Base-by-base conservation (phyloP, 352 stramenopile genomes). In the Pythium vanterpoolii region DNA sequence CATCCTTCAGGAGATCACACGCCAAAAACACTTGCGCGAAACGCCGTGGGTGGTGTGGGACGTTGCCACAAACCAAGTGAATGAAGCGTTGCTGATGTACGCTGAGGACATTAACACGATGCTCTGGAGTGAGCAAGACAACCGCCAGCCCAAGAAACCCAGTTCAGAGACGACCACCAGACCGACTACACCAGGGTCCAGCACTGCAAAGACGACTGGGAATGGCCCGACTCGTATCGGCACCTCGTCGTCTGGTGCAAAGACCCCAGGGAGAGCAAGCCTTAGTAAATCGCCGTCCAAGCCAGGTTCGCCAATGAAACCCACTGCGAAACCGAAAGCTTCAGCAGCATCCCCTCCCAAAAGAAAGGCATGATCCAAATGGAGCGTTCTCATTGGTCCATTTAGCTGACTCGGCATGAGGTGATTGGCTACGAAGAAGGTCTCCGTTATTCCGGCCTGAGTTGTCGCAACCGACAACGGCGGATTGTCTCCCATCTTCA, bases 21-120 rank as follows among this genome's bases (percentile, higher is more conserved):
- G 69, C 18, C 70, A 81, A 31, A 77, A 80, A 36, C 34, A 62
- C 0, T 53, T 57, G 14, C 66, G 69, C 54, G 51, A 64, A 10
- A 64, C 60, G 16, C 71, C 80, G 16, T 36, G 67, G 0, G 66
- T 90, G 16, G 62, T 69, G 13, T 90, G 80, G 80, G 77, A 88
- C 44, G 72, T 86, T 10, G 27, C n/a, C 2, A 80, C 74, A 10
- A 64, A 55, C 9, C 68, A 70, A 28, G 74, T 68, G 10, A 87
- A 88, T 53, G 80, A 90, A 50, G 50, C 68, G 48, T 56, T 90
- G 26, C 54, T 69, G 7, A 90, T 90, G 80, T 88, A 71, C 50
- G 69, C 69, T 0, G 80, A 90, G 53, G 80, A 90, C 52, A 40
- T 89, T 1, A 70, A 75, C 38, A 85, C 70, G 58, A 72, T 82